Conservation (phyloP, 1,284 basidiomycete genomes). For the Fomitopsis palustris region DNA sequence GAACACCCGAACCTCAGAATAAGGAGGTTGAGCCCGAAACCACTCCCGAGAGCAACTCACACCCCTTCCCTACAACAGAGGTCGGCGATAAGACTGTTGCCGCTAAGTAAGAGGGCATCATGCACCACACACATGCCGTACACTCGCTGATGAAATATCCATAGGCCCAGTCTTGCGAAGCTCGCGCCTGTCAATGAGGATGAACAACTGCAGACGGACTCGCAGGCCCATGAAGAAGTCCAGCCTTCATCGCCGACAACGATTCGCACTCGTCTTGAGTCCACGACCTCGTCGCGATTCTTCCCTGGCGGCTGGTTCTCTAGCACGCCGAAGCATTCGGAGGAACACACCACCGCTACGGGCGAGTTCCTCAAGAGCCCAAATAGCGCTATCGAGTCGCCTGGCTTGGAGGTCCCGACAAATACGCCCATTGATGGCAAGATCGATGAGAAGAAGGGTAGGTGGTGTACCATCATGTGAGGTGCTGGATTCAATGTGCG, state of each 20-base stretch:
- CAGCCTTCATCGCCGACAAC: constrained; percentile 17
- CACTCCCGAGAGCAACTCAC: constrained; percentile 4
- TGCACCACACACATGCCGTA: background rate
- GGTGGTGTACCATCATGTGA: constrained; percentile 31
- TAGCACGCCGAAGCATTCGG: constrained; percentile 26
- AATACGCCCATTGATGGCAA: constrained; percentile 24
- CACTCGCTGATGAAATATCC: background rate
- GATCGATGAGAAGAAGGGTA: constrained; percentile 23
- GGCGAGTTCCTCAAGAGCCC: constrained; percentile 41
- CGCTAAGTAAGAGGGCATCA: constrained; percentile 24
- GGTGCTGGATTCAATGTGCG: background rate
- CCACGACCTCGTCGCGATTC: constrained; percentile 49
- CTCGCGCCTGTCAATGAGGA: constrained; percentile 25
- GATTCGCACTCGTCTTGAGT: constrained; percentile 42
- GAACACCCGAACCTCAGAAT: background rate
- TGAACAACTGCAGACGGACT: constrained; percentile 16
- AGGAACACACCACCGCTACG: constrained; percentile 41
- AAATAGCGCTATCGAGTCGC: constrained; percentile 10
- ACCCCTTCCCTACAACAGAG: constrained; percentile 27
- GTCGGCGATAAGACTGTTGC: constrained; percentile 16
- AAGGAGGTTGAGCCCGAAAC: background rate
- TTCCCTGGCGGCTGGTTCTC: constrained; percentile 59
- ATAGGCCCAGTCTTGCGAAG: constrained; percentile 26
- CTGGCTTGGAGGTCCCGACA: constrained; percentile 19
- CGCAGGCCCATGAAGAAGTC: constrained; percentile 12